A percentile compares a stretch with the other conserved stretches of the same genome.
Evolutionary conservation across 257 asterid species (phyloP).

Genomic region (Ballota nigra): DNA sequence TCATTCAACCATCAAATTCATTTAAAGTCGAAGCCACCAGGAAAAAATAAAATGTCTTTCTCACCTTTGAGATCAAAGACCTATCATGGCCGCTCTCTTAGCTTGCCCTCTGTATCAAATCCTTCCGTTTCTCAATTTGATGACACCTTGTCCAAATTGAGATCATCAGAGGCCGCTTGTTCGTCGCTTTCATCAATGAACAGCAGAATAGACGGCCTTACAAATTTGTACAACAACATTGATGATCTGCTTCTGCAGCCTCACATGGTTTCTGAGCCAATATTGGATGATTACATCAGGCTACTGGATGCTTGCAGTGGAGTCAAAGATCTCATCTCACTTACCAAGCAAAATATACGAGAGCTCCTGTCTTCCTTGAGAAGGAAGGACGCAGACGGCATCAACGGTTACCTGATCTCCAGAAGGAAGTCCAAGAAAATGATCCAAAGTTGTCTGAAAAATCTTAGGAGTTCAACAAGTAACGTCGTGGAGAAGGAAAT

Average conservation of each 20-base stretch:
- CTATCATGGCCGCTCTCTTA: slow-evolving; percentile 42
- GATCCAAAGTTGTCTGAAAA: slow-evolving; percentile 28
- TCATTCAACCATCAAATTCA: slow-evolving; percentile 10
- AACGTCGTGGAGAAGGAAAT: not conserved
- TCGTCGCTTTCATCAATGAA: slow-evolving; percentile 29
- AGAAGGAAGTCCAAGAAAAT: slow-evolving; percentile 32
- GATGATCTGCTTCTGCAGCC: slow-evolving; percentile 34
- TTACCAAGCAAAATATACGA: slow-evolving; percentile 19
- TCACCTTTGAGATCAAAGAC: slow-evolving; percentile 43
- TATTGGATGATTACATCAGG: slow-evolving; percentile 31
- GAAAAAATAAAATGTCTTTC: slow-evolving; percentile 32
- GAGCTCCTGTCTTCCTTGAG: slow-evolving; percentile 32
- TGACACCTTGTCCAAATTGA: slow-evolving; percentile 21
- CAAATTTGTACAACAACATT: slow-evolving; percentile 23
- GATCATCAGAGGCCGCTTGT: slow-evolving; percentile 24
- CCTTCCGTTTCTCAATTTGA: slow-evolving; percentile 35
- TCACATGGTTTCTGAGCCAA: slow-evolving; percentile 20
- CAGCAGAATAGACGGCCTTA: slow-evolving; percentile 22
- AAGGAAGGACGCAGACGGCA: slow-evolving; percentile 28
- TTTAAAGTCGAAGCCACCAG: not conserved
- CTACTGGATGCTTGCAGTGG: slow-evolving; percentile 37
- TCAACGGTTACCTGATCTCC: slow-evolving; percentile 11
- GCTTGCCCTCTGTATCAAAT: slow-evolving; percentile 38
- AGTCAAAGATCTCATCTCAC: slow-evolving; percentile 28
- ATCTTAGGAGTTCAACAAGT: slow-evolving; percentile 9